Percentiles rank a stretch among this genome's conserved stretches.
Conservation (phyloP, 2,329 filamentous ascomycete genomes). For the Dissoconium aciculare region DNA sequence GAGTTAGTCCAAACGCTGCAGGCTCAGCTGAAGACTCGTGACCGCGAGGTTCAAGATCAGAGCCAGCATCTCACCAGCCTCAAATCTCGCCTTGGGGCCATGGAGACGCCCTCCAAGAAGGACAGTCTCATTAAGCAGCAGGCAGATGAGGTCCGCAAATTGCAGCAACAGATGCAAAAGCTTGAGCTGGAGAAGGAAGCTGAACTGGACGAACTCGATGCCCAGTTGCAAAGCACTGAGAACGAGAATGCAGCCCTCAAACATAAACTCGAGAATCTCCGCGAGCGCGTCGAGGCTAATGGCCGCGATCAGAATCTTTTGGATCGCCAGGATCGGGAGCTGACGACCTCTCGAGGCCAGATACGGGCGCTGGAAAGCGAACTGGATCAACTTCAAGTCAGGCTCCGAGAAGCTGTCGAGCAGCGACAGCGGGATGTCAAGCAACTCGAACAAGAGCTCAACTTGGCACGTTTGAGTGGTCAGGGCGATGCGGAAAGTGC, state of each 20-base stretch:
- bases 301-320: slow-evolving; percentile 18
- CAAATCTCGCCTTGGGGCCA: slow-evolving; percentile 20
- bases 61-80: slow-evolving; percentile 20
- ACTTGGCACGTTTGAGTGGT: slow-evolving; percentile 17
- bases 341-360: slow-evolving; percentile 16
- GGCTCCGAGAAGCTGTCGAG: slow-evolving; percentile 22
- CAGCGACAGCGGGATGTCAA: slow-evolving; percentile 25
- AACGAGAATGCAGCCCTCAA: slow-evolving; percentile 19
- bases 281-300: slow-evolving; percentile 11
- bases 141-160: slow-evolving; percentile 20
- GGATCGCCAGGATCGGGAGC: slow-evolving; percentile 15
- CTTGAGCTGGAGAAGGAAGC: slow-evolving; percentile 24
- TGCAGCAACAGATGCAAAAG: slow-evolving; percentile 21
- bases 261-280: slow-evolving; percentile 14
- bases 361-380: slow-evolving; percentile 27
- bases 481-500: slow-evolving; percentile 15
- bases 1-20: slow-evolving; percentile 26
- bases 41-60: slow-evolving; percentile 18
- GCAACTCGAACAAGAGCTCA: slow-evolving; percentile 29
- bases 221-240: slow-evolving; percentile 20
- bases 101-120: slow-evolving; percentile 26
- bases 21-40: slow-evolving; percentile 23
- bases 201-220: slow-evolving; percentile 25
- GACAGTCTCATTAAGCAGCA: slow-evolving; percentile 24
- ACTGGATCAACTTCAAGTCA: slow-evolving; percentile 27